Evolutionary conservation across 177 flowering plant genomes (phyloP).

Genomic region (Tripterygium wilfordii): DNA sequence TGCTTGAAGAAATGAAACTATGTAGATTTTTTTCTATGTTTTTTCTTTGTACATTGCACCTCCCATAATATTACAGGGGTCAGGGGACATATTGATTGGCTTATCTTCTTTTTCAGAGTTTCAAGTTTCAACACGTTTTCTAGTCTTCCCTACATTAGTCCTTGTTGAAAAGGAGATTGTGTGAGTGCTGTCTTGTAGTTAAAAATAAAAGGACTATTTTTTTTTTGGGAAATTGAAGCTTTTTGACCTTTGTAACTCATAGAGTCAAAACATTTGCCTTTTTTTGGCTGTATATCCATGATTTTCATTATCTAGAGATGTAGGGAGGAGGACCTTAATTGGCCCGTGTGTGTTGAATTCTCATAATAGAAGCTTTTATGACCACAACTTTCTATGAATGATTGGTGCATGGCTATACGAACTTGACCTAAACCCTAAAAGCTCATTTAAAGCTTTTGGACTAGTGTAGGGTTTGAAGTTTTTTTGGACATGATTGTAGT

Average conservation of each 20-base stretch:
- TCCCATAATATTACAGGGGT: no score
- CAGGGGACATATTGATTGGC: no score
- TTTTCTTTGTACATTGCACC: no score
- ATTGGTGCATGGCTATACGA: conserved; percentile 5
- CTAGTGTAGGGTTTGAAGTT: no score
- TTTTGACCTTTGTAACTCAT: conserved; percentile 22
- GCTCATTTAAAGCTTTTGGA: neutral
- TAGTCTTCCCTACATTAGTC: neutral
- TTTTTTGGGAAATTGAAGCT: conserved; percentile 31
- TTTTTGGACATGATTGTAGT: no score
- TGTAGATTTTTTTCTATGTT: no score
- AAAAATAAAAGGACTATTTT: conserved; percentile 4
- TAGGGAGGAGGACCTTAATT: neutral
- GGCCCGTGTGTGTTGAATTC: conserved; percentile 5
- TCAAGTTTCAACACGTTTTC: no score
- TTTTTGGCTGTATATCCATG: conserved; percentile 6
- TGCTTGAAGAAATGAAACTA: no score
- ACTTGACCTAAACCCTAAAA: conserved; percentile 3
- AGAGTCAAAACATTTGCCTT: conserved; percentile 18
- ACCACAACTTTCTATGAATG: conserved; percentile 16
- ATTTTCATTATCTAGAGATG: conserved; percentile 6
- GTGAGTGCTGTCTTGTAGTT: conserved; percentile 11
- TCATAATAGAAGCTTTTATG: neutral
- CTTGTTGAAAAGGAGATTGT: neutral
- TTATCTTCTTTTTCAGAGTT: no score